Conservation (phyloP, 2,329 filamentous ascomycete genomes). For the Xylaria digitata region DNA sequence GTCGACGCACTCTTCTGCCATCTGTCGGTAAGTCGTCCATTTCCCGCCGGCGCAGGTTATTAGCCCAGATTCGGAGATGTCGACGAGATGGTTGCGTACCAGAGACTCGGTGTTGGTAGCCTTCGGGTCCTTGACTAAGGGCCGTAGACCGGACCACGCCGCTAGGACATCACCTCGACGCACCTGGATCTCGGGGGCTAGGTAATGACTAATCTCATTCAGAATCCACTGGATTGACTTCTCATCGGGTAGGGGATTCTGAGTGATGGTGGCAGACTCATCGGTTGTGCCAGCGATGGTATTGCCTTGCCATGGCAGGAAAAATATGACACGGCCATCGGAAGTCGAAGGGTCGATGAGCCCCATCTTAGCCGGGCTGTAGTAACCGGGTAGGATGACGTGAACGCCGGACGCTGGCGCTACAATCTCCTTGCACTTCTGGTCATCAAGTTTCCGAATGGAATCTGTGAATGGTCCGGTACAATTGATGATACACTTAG, state of each 20-base stretch:
- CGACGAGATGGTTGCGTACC: conserved; percentile 86
- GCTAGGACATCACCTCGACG: conserved; percentile 88
- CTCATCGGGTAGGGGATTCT: conserved; percentile 81
- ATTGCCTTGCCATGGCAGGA: conserved; percentile 92
- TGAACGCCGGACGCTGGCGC: conserved; percentile 88
- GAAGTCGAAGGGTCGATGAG: conserved; percentile 88
- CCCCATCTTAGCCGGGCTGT: conserved; percentile 86
- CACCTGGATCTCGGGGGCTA: conserved; percentile 86
- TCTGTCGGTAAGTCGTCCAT: conserved; percentile 93
- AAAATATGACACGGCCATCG: conserved; percentile 91
- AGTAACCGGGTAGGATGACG: conserved; percentile 87
- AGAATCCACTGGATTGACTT: conserved; percentile 91
- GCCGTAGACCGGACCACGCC: conserved; percentile 89
- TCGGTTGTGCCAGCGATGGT: conserved; percentile 92
- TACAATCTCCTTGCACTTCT: conserved; percentile 78
- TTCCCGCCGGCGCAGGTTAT: conserved; percentile 90
- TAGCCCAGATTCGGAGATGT: conserved; percentile 81
- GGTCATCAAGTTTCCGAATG: conserved; percentile 86
- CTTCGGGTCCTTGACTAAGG: conserved; percentile 86
- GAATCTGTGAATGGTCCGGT: conserved; percentile 89
- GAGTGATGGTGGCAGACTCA: conserved; percentile 76
- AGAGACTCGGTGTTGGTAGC: conserved; percentile 87
- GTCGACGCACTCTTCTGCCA: conserved; percentile 91
- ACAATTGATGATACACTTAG: conserved; percentile 87
- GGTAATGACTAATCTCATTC: conserved; percentile 82